Base-by-base conservation (phyloP, 305 asterid genomes). In the Galium porrigens region DNA sequence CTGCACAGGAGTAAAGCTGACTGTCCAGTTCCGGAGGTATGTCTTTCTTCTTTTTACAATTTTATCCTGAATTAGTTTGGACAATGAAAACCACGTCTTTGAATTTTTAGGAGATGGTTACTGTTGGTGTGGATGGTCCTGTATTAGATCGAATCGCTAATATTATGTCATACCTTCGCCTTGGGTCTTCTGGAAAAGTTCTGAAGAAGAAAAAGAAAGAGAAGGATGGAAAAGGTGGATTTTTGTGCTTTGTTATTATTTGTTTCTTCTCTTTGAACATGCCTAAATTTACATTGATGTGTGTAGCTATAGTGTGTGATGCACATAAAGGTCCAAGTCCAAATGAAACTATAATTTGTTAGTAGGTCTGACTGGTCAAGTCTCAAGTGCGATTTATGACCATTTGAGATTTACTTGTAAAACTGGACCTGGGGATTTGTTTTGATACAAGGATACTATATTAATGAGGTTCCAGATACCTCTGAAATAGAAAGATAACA, bases 131-230 rank as follows among this genome's bases (percentile, higher is more conserved):
- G 73, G 98, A 92, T 78, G 95, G 95, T 77, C 85, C 95, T 42
- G 98, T 92, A 63, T 80, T 92, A 65, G 98, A 92, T 65, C 90
- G 95, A 68, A 92, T 92, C 62, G 87, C 95, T 62, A 92, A 92
- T 78, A 92, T 92, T 71, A 92, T 92, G 96, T 63, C 96, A 53
- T 92, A 92, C 79, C 96, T 92, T 71, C 96, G 98, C 70, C 96
- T 92, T 70, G 98, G 98, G 72, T 89, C 98, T 63, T 92, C 98
- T 30, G 98, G 98, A 68, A 92, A 92, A 74, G 96, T 92, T 75
- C 85, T 88, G 73, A 92, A 92, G 78, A 92, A 89, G 94, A 92
- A 91, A 83, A 91, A 85, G 84, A 91, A 89, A 77, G 96, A 91
- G 67, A 89, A 79, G 71, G 94, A 85, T 69, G 81, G 80, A 65